These are phyloP conservation scores for Rubia occidens DNA, from an alignment of 305 asterid genomes.

Conservation along the genomic window DNA sequence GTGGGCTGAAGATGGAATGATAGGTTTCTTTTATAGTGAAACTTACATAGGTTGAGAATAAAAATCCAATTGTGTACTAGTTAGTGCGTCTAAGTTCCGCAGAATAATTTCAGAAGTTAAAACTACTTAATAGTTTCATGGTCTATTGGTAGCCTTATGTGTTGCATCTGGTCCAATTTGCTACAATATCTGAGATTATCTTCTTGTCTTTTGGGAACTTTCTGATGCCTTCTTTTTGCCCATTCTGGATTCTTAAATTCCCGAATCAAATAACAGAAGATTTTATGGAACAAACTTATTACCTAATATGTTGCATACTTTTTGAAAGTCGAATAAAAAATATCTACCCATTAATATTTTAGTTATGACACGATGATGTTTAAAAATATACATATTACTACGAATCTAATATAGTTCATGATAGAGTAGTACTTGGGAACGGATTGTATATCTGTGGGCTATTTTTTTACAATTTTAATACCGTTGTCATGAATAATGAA, in stretches of 20 bases:
- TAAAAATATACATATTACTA: too few relatives aligned
- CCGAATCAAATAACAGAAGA: background rate
- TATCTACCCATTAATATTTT: too few relatives aligned
- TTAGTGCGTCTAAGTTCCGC: constrained; percentile 21
- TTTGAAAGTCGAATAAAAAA: too few relatives aligned
- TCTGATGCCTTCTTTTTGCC: background rate
- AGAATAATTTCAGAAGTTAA: background rate
- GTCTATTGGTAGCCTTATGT: background rate
- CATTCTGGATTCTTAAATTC: background rate
- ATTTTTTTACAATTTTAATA: too few relatives aligned
- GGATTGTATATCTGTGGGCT: too few relatives aligned
- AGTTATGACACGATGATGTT: too few relatives aligned
- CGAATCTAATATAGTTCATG: too few relatives aligned
- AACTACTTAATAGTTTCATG: background rate
- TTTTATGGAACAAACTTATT: too few relatives aligned
- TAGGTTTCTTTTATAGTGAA: background rate
- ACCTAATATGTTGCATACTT: too few relatives aligned
- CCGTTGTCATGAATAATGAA: too few relatives aligned
- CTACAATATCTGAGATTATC: background rate
- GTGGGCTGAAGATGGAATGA: background rate
- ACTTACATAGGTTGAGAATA: constrained; percentile 19
- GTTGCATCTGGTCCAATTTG: background rate
- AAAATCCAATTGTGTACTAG: constrained; percentile 15
- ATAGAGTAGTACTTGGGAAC: too few relatives aligned
- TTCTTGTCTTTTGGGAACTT: background rate